Conservation (phyloP, 2,329 filamentous ascomycete genomes). For the Fonsecaea nubica region DNA sequence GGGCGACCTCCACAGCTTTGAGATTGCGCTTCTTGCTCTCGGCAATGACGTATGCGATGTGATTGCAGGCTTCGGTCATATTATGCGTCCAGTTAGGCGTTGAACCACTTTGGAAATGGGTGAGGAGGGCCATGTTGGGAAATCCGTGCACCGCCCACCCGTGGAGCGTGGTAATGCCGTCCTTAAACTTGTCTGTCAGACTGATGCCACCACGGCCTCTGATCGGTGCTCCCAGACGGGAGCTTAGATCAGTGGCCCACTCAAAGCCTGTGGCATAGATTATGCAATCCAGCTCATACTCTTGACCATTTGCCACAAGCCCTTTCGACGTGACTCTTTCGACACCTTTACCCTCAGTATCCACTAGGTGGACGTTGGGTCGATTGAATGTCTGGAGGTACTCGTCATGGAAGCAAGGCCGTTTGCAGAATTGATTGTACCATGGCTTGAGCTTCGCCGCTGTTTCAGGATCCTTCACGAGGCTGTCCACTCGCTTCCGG, state of each 20-base stretch:
- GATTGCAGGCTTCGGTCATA: conserved; percentile 29
- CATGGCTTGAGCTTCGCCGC: conserved; percentile 58
- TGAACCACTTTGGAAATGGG: conserved; percentile 27
- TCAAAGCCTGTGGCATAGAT: conserved; percentile 57
- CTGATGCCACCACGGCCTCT: conserved; percentile 38
- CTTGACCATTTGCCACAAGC: conserved; percentile 55
- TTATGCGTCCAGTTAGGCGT: conserved; percentile 34
- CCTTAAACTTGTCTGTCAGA: conserved; percentile 41
- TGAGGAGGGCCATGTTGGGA: conserved; percentile 30
- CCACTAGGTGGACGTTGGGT: conserved; percentile 64
- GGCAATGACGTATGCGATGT: conserved; percentile 31
- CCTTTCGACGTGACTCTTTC: conserved; percentile 54
- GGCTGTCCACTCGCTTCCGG: conserved; percentile 54
- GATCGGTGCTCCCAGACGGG: conserved; percentile 39
- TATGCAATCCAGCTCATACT: conserved; percentile 58
- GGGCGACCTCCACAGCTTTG: conserved; percentile 28
- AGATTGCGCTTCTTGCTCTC: conserved; percentile 22
- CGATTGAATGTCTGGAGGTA: conserved; percentile 65
- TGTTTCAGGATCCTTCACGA: conserved; percentile 59
- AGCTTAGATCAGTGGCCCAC: conserved; percentile 26
- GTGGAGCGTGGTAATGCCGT: conserved; percentile 29
- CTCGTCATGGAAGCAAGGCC: conserved; percentile 63
- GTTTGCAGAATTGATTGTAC: conserved; percentile 69
- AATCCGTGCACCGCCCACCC: conserved; percentile 28
- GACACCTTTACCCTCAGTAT: conserved; percentile 64